These are phyloP conservation scores for Canavalia gladiata DNA, from an alignment of 306 rosid genomes.

Conservation along the genomic window DNA sequence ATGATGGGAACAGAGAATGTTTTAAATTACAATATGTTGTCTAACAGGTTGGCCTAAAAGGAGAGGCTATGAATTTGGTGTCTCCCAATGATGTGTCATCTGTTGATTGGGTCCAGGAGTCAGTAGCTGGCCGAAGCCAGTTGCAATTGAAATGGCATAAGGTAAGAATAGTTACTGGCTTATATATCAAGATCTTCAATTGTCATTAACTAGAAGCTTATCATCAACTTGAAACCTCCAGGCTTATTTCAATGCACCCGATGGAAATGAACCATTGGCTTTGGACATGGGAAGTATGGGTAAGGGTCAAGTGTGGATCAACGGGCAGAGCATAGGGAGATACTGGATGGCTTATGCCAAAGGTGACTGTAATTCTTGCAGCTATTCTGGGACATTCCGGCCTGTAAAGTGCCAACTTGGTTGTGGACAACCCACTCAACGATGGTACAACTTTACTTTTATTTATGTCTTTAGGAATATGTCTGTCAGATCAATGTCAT, in stretches of 20 bases:
- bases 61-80: conserved; percentile 77
- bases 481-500: conserved; percentile 20
- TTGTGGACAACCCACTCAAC: conserved; percentile 94
- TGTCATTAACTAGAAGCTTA: conserved; percentile 36
- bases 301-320: conserved; percentile 99
- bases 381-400: conserved; percentile 76
- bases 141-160: conserved; percentile 86
- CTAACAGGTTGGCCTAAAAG: conserved; percentile 85
- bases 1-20: background rate
- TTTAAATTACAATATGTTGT: conserved; percentile 3
- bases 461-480: conserved; percentile 17
- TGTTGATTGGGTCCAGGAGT: conserved; percentile 73
- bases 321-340: conserved; percentile 95
- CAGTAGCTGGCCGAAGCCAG: conserved; percentile 57
- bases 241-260: conserved; percentile 81
- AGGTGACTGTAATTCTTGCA: conserved; percentile 75
- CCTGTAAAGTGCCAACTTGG: conserved; percentile 74
- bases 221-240: conserved; percentile 49
- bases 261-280: conserved; percentile 80
- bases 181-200: background rate
- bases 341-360: conserved; percentile 92
- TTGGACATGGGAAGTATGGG: conserved; percentile 93
- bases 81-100: conserved; percentile 64
- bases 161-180: conserved; percentile 54
- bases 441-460: conserved; percentile 67